These are phyloP conservation scores for Mucor irregularis DNA, from an alignment of 371 early-diverging fungal genomes.

Conservation along the genomic window DNA sequence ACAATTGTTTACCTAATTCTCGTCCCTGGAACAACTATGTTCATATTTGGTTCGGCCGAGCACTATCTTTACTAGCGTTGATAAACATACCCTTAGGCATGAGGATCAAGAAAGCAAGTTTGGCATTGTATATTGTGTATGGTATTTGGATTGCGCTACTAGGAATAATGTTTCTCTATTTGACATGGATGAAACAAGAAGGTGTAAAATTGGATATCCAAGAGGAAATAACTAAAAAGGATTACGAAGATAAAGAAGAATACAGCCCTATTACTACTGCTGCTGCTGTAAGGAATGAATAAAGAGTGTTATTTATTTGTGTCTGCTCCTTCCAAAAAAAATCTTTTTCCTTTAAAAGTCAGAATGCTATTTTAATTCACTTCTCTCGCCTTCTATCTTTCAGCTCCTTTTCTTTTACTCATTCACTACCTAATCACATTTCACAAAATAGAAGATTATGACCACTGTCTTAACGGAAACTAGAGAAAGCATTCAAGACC, in stretches of 20 bases:
- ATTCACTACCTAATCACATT: no score
- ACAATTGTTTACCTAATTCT: slow-evolving; percentile 11
- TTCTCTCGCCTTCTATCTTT: not conserved
- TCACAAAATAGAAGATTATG: not conserved
- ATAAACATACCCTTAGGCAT: slow-evolving; percentile 41
- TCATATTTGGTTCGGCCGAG: slow-evolving; percentile 37
- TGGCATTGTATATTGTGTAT: slow-evolving; percentile 22
- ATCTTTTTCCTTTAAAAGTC: not conserved
- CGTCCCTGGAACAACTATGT: slow-evolving; percentile 34
- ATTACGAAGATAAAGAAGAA: no score
- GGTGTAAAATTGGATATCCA: not conserved
- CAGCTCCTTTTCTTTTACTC: no score
- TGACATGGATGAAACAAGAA: slow-evolving; percentile 22
- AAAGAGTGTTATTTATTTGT: not conserved
- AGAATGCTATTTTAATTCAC: not conserved
- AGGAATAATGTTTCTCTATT: slow-evolving; percentile 7
- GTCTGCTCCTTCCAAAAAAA: not conserved
- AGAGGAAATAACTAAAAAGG: not conserved
- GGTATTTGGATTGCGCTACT: slow-evolving; percentile 20
- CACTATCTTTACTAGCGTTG: slow-evolving; percentile 18
- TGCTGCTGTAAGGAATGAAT: not conserved
- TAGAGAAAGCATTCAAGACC: not conserved
- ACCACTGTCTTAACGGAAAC: slow-evolving; percentile 8
- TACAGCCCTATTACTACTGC: no score
- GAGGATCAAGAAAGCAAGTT: slow-evolving; percentile 18